Evolutionary conservation across 176 grass and related monocot species (phyloP), one percentile per base, ranked within the genome.

Genomic region (Carex kokanica): DNA sequence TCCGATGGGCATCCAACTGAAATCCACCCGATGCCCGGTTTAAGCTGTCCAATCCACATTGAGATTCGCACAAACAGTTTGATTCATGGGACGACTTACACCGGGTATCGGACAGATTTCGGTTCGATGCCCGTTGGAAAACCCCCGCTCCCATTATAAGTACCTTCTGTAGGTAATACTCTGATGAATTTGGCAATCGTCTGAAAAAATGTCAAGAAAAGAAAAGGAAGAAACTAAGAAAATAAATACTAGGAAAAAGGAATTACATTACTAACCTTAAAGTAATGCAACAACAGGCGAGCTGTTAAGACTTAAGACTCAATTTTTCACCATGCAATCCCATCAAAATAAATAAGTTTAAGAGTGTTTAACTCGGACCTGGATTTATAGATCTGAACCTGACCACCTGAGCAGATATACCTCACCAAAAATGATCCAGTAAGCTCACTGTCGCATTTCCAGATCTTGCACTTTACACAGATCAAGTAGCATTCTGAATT

Each of bases 391-490:
- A 74, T 73, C 69, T 74, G 43, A 49, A 25, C 15, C 55, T 27
- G 60, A 82, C 43, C 70, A 66, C 47, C 8, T 69, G 78, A 83
- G 53, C 83, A 23, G 45, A 47, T 67, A 31, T 56, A 67, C 27
- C 60, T 83, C 60, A 85, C 51, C 67, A 56, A 43, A 84, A 77
- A 85, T 69, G 63, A 85, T 62, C 27, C 78, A 70, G 27, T 23
- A 85, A 85, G 75, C 16, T 72, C 60, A 83, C 54, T 81, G 29
- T 77, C 59, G 25, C 45, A 62, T 49, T 58, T 20, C 12, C 71
- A 53, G 21, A 75, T 54, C 72, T 54, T 75, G 47, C 47, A 75
- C 16, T 29, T 40, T 40, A 7, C 71, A 29, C 36, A 53, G 41
- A 74, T 75, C 38, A 65, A 64, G 52, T 82, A 8, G 40, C 57